Conservation (phyloP, 805 yeast species). For the Danielia oregonensis region DNA sequence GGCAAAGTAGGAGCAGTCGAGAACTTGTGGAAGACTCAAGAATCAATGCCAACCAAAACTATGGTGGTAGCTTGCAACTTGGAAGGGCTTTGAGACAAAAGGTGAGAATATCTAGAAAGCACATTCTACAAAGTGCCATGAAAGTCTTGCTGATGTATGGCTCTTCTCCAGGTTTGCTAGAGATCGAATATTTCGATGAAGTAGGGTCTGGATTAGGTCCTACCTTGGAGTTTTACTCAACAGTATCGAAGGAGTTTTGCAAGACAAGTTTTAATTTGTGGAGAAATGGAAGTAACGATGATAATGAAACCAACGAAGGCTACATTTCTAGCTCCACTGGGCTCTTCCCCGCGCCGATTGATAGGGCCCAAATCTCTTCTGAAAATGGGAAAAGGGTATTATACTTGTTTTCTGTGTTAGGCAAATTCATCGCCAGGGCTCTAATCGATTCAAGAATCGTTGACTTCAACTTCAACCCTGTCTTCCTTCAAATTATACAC, state of each 20-base stretch:
- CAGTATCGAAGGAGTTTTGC: slow-evolving; percentile 72
- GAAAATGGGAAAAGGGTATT: slow-evolving; percentile 41
- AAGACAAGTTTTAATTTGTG: slow-evolving; percentile 59
- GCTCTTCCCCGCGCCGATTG: slow-evolving; percentile 70
- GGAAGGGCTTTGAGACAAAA: slow-evolving; percentile 81
- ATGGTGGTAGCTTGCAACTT: slow-evolving; percentile 37
- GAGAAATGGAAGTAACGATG: slow-evolving; percentile 41
- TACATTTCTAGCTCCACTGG: slow-evolving; percentile 48
- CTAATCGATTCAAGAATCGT: slow-evolving; percentile 82
- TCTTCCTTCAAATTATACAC: slow-evolving; percentile 63
- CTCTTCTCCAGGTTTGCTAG: slow-evolving; percentile 73
- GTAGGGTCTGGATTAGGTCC: slow-evolving; percentile 98
- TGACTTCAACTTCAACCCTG: slow-evolving; percentile 72
- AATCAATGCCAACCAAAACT: no score
- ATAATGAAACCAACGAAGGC: slow-evolving; percentile 18
- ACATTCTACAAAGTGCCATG: slow-evolving; percentile 70
- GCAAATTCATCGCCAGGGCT: slow-evolving; percentile 83
- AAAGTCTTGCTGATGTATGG: slow-evolving; percentile 77
- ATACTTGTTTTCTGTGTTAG: slow-evolving; percentile 61
- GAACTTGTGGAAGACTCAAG: slow-evolving; percentile 17
- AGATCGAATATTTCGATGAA: slow-evolving; percentile 84
- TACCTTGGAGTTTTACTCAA: slow-evolving; percentile 86
- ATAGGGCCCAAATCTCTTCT: slow-evolving; percentile 17
- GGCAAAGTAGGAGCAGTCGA: slow-evolving; percentile 53
- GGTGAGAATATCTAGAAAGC: slow-evolving; percentile 68